phyloP scores from a whole-genome alignment of 495 filamentous ascomycete species.

The Xylaria longipes region DNA sequence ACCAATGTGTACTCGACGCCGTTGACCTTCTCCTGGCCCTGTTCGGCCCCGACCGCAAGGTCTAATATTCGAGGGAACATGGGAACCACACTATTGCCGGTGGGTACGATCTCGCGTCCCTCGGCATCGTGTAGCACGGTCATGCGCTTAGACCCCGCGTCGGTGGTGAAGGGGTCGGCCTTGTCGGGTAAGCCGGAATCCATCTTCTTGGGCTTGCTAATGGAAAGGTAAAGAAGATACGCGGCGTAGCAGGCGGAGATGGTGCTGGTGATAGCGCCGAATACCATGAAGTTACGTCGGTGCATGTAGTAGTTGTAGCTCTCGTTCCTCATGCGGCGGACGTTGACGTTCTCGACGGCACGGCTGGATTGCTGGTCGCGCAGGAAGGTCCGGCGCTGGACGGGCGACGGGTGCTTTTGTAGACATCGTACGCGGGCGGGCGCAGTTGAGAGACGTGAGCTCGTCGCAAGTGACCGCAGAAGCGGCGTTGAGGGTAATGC shows the following conservation, averaged over 20 bases:
- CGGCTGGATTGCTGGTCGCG: slow-evolving; percentile 33
- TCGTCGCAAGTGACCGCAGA: slow-evolving; percentile 19
- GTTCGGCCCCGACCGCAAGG: slow-evolving; percentile 55
- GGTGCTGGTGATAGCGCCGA: slow-evolving; percentile 54
- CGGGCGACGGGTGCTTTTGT: slow-evolving; percentile 14
- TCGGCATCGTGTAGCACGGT: slow-evolving; percentile 59
- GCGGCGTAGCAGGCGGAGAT: slow-evolving; percentile 55
- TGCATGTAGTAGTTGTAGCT: slow-evolving; percentile 52
- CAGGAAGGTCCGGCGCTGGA: slow-evolving; percentile 48
- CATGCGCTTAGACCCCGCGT: slow-evolving; percentile 57
- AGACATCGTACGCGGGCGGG: slow-evolving; percentile 8
- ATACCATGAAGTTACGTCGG: slow-evolving; percentile 53
- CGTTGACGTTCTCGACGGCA: slow-evolving; percentile 52
- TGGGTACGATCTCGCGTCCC: slow-evolving; percentile 72
- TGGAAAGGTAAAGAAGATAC: slow-evolving; percentile 47
- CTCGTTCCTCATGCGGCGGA: slow-evolving; percentile 49
- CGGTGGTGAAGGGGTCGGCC: slow-evolving; percentile 51
- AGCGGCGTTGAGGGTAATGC: slow-evolving; percentile 26
- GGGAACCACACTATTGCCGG: slow-evolving; percentile 83
- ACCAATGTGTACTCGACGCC: slow-evolving; percentile 81
- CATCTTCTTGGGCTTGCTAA: slow-evolving; percentile 45
- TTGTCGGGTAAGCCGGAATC: slow-evolving; percentile 51
- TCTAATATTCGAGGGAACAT: slow-evolving; percentile 77
- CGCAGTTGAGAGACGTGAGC: slow-evolving; percentile 17
- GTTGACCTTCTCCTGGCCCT: slow-evolving; percentile 39